A percentile compares a stretch with the other conserved stretches of the same genome.
Conservation (phyloP, 345 rosid genomes). For the Acer yangbiense region DNA sequence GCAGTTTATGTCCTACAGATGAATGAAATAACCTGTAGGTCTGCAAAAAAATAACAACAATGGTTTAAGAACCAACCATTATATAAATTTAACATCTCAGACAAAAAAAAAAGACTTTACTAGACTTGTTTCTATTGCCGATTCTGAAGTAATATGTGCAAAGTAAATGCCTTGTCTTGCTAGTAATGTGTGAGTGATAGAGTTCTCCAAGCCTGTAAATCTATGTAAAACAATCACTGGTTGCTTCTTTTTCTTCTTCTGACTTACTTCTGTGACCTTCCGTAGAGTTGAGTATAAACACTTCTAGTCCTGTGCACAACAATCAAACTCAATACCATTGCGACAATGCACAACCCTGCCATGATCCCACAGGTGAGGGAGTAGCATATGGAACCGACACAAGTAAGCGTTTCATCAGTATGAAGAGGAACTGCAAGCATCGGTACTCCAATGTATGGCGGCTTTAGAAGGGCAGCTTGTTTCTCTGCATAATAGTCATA, state of each 20-base stretch:
- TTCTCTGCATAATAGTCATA: slow-evolving; percentile 70
- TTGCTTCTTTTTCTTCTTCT: not conserved
- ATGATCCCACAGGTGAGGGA: slow-evolving; percentile 61
- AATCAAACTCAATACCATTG: slow-evolving; percentile 55
- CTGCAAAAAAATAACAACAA: not conserved
- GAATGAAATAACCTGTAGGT: not conserved
- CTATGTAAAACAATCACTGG: no score
- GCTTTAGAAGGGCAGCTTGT: slow-evolving; percentile 40
- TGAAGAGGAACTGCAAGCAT: slow-evolving; percentile 1
- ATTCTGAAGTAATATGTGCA: not conserved
- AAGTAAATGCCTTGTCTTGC: not conserved
- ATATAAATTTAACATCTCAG: not conserved
- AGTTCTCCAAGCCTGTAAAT: no score
- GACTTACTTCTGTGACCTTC: slow-evolving; percentile 11
- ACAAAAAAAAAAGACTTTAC: not conserved
- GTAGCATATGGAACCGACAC: slow-evolving; percentile 63
- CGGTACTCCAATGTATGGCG: not conserved
- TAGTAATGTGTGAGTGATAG: no score
- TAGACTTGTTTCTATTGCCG: not conserved
- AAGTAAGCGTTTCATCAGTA: slow-evolving; percentile 43
- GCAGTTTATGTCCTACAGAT: not conserved
- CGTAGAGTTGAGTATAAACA: slow-evolving; percentile 64
- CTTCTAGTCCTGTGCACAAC: slow-evolving; percentile 66
- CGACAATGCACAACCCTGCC: slow-evolving; percentile 57
- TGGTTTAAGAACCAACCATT: not conserved